Conservation (phyloP, 2,329 filamentous ascomycete genomes). For the Chrysoporthe puriensis region DNA sequence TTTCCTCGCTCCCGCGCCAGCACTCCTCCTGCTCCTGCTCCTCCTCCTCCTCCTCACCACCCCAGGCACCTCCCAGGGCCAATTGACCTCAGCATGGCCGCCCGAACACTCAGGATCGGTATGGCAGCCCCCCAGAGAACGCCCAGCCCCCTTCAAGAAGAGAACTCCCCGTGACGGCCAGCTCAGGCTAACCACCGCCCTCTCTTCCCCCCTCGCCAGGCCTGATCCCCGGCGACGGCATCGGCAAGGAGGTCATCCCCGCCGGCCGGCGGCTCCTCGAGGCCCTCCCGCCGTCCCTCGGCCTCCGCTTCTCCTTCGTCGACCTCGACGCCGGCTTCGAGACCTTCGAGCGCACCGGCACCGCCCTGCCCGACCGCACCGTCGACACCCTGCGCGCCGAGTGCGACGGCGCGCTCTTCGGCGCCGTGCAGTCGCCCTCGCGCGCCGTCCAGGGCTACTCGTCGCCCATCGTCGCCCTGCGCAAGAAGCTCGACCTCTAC, state of each 20-base stretch:
- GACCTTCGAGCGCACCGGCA: constrained; percentile 87
- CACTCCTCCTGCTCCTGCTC: too few species aligned
- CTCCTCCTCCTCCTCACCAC: background rate
- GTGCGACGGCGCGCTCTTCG: constrained; percentile 95
- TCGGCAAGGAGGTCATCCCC: constrained; percentile 97
- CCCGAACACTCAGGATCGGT: constrained; percentile 71
- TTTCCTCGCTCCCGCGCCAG: background rate
- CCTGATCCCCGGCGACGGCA: constrained; percentile 96
- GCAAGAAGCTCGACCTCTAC: constrained; percentile 93
- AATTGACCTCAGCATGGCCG: constrained; percentile 54
- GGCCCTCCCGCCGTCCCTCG: constrained; percentile 86
- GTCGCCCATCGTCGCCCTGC: constrained; percentile 92
- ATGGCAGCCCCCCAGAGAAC: constrained; percentile 19
- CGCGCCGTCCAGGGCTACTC: constrained; percentile 93
- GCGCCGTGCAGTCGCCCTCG: constrained; percentile 90
- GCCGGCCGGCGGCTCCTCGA: constrained; percentile 90
- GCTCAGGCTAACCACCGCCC: background rate
- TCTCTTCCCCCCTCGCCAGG: constrained; percentile 55
- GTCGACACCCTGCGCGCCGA: constrained; percentile 86
- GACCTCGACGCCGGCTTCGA: constrained; percentile 93
- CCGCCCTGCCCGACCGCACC: constrained; percentile 86
- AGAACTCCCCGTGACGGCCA: constrained; percentile 8
- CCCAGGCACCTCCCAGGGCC: constrained; percentile 6
- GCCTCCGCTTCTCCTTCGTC: constrained; percentile 91
- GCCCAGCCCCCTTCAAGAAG: background rate